Conservation (phyloP, 169 alveolate species). For the Pseudocohnilembus persalinus region DNA sequence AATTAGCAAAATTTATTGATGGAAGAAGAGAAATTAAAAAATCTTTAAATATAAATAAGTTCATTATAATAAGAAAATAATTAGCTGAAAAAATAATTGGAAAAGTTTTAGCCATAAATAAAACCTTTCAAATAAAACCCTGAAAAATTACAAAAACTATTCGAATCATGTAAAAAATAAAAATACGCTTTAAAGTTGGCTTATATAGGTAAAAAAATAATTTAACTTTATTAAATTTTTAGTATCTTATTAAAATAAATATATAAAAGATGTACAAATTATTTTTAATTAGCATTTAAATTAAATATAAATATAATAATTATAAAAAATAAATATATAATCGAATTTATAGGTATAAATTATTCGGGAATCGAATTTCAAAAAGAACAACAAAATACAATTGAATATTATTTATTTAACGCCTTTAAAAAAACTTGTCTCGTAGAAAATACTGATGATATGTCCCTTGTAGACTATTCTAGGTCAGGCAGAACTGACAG, state of each 20-base stretch:
- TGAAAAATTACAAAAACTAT: conserved; percentile 5
- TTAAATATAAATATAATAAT: too few relatives aligned
- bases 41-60: too few relatives aligned
- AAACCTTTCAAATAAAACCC: not conserved
- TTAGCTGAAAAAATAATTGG: not conserved
- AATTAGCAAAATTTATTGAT: too few relatives aligned
- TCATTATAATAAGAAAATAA: too few relatives aligned
- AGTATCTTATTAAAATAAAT: too few relatives aligned
- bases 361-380: conserved; percentile 40
- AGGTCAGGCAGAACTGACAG: conserved; percentile 86
- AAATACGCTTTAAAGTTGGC: conserved; percentile 28
- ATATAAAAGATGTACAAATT: too few relatives aligned
- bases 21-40: not conserved
- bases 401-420: conserved; percentile 35
- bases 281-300: too few relatives aligned
- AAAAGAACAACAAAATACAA: conserved; percentile 12
- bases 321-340: too few relatives aligned
- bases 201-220: too few relatives aligned
- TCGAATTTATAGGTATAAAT: too few relatives aligned
- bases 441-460: conserved; percentile 25
- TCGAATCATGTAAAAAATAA: not conserved
- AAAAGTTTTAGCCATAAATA: not conserved
- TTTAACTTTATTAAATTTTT: too few relatives aligned
- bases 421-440: conserved; percentile 26
- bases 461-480: conserved; percentile 47